A percentile compares a stretch with the other conserved stretches of the same genome.
phyloP scores from a whole-genome alignment of 345 rosid species.

The Camelina laxa region DNA sequence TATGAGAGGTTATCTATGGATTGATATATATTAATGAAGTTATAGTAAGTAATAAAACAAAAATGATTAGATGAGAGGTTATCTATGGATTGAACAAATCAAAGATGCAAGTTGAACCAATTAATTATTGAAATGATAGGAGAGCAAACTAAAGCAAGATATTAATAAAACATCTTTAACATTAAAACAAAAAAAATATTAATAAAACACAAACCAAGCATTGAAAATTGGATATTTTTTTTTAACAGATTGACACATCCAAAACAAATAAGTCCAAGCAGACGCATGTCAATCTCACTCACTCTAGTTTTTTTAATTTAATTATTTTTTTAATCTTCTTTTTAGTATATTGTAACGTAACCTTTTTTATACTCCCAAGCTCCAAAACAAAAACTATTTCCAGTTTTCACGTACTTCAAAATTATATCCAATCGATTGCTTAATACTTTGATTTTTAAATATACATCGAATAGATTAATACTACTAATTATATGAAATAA shows the following conservation, averaged over 20 bases:
- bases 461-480: neutral
- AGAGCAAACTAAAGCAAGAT: slow-evolving; percentile 14
- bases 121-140: slow-evolving; percentile 30
- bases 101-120: slow-evolving; percentile 37
- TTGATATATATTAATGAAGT: neutral
- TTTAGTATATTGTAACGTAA: slow-evolving; percentile 17
- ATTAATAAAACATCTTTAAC: neutral
- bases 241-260: slow-evolving; percentile 32
- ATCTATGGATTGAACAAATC: slow-evolving; percentile 7
- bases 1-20: no score
- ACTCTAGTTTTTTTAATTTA: slow-evolving; percentile 2
- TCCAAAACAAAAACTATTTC: slow-evolving; percentile 28
- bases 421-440: neutral
- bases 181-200: no score
- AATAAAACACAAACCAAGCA: neutral
- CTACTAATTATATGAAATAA: neutral
- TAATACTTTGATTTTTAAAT: neutral
- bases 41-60: neutral
- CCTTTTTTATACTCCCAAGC: slow-evolving; percentile 20
- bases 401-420: slow-evolving; percentile 31
- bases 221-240: slow-evolving; percentile 17
- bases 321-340: neutral
- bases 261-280: slow-evolving; percentile 38
- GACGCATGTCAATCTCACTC: slow-evolving; percentile 36
- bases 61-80: slow-evolving; percentile 18